Evolutionary conservation across 257 asterid species (phyloP), one percentile per base, ranked within the genome.

Genomic region (Gardenia jasminoides): DNA sequence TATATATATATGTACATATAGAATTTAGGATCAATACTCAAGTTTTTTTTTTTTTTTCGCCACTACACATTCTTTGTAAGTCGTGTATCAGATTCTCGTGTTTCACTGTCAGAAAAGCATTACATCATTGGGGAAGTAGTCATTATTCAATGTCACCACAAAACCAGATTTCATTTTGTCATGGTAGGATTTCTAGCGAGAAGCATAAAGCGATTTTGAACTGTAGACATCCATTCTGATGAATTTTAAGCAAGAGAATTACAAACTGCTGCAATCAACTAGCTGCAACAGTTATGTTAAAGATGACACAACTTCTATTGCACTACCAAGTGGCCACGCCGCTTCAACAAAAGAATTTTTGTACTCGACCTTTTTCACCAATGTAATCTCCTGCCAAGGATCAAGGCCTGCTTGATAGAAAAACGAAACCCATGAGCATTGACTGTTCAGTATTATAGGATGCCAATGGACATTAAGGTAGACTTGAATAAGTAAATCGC

Each of bases 321-420:
- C 90, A 78, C 88, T 87, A 54, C 90, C 90, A 44, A 87, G 74
- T 20, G 90, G 88, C 90, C 90, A 87, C 15, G 90, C 90, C 19
- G 90, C 90, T 72, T 87, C 90, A 26, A 87, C 88, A n/a, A 82
- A 80, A 50, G 86, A 82, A 52, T 80, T 82, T 47, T 82, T 81
- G 80, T 87, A 87, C 44, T 87, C 59, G 1, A 87, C 86, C n/a
- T 84, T 82, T 71, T 87, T 87, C 79, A 87, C 90, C 85, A 87
- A 73, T 43, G 90, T 84, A 39, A 87, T 87, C 73, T 80, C 74
- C 68, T 87, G 90, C 82, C 81, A 69, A 17, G 88, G 90, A 75
- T 82, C 46, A 66, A 87, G 88, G 28, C 87, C 89, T 86, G 87
- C 59, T 33, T 54, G 26, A 62, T 64, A 50, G 48, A 65, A 72